These are phyloP conservation scores for Boletus reticuloceps DNA, from an alignment of 768 basidiomycete genomes.

Conservation along the genomic window DNA sequence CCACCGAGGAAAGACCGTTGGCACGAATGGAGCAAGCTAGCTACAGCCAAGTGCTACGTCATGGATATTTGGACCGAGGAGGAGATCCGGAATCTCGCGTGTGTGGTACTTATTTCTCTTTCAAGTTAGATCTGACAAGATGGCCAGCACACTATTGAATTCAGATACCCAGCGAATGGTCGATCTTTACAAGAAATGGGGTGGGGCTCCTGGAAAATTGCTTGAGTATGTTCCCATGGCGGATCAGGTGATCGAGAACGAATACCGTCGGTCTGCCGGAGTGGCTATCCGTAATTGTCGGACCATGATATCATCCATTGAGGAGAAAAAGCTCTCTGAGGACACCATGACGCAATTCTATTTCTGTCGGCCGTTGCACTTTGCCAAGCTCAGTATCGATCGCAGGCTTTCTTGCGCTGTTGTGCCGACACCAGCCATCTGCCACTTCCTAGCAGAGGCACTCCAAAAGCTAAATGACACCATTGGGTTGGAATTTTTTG, in stretches of 20 bases:
- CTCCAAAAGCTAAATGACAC: background rate
- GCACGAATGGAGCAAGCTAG: background rate
- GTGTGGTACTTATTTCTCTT: background rate
- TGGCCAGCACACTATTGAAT: background rate
- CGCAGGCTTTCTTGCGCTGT: rapidly evolving
- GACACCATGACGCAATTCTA: background rate
- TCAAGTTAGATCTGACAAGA: background rate
- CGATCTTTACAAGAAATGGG: background rate
- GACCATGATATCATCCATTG: no score
- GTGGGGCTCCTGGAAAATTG: background rate
- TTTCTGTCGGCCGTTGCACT: background rate
- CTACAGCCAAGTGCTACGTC: background rate
- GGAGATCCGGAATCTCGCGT: background rate
- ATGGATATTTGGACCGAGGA: slow-evolving; percentile 1
- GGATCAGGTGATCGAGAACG: no score
- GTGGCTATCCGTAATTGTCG: background rate
- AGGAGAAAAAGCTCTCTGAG: no score
- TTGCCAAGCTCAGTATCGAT: rapidly evolving
- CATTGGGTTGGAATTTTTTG: background rate
- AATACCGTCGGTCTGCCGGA: background rate
- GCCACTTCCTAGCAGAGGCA: background rate
- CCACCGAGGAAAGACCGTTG: background rate
- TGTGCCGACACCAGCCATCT: background rate
- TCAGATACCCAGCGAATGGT: background rate
- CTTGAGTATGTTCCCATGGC: no score